Evolutionary conservation across 2,329 filamentous ascomycete species (phyloP).

Genomic region (Fusarium tuaranense): DNA sequence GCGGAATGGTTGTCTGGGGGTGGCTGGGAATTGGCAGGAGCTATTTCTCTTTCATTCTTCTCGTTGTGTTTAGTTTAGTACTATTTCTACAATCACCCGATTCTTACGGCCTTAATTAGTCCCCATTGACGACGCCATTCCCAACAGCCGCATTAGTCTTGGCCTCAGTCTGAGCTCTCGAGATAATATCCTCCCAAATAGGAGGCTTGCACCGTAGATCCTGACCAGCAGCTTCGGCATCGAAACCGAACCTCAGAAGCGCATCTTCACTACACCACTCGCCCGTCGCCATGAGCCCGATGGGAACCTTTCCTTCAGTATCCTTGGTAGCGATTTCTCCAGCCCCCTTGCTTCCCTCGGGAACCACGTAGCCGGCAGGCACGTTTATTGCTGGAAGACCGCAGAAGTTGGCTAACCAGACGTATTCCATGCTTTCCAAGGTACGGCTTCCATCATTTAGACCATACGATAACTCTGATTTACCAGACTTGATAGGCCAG

Average conservation of each 20-base stretch:
- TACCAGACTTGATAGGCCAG: conserved; percentile 53
- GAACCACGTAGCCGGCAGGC: conserved; percentile 58
- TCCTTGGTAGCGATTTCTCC: conserved; percentile 48
- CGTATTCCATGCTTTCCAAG: conserved; percentile 60
- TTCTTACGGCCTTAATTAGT: not conserved
- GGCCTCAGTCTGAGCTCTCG: conserved; percentile 16
- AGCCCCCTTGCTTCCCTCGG: conserved; percentile 47
- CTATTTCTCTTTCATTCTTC: not conserved
- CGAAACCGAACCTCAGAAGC: conserved; percentile 61
- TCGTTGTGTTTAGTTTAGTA: not conserved
- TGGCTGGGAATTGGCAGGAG: not conserved
- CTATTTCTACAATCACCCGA: not conserved
- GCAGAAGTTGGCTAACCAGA: conserved; percentile 65
- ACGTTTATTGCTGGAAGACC: conserved; percentile 59
- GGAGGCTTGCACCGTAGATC: conserved; percentile 30
- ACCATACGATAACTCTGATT: conserved; percentile 54
- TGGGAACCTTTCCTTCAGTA: conserved; percentile 57
- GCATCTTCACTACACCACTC: conserved; percentile 66
- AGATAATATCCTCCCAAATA: conserved; percentile 35
- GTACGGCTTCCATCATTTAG: conserved; percentile 61
- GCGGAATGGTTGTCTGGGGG: not conserved
- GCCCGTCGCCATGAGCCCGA: conserved; percentile 67
- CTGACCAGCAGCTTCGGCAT: conserved; percentile 56
- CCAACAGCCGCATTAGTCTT: not conserved
- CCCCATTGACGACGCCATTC: not conserved